These are phyloP conservation scores for Aspergillus campestris DNA, from an alignment of 495 filamentous ascomycete species.

Conservation along the genomic window DNA sequence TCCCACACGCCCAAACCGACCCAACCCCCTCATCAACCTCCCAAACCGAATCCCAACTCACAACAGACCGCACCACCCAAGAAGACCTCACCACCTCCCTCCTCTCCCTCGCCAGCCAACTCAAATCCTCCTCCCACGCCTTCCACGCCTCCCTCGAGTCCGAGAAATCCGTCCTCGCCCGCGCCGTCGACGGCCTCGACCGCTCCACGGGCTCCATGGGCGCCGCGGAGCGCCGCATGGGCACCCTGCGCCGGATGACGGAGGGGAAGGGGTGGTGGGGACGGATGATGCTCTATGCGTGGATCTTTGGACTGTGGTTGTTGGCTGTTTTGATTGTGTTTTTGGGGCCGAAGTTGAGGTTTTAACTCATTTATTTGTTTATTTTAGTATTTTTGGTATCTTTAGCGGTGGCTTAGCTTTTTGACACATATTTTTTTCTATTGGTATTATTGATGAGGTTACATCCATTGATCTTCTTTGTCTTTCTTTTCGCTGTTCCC, in stretches of 20 bases:
- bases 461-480: background rate
- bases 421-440: too few species aligned
- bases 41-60: constrained; percentile 43
- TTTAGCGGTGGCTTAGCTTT: background rate
- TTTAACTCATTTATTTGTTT: constrained; percentile 39
- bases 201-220: constrained; percentile 66
- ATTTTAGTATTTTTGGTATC: background rate
- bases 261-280: constrained; percentile 88
- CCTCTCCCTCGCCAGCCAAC: constrained; percentile 62
- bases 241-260: constrained; percentile 59
- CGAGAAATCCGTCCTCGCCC: constrained; percentile 61
- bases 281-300: constrained; percentile 71
- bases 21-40: constrained; percentile 12
- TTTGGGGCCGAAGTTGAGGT: constrained; percentile 76
- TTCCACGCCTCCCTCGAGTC: constrained; percentile 63
- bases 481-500: background rate
- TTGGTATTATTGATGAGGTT: background rate
- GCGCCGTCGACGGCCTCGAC: constrained; percentile 66
- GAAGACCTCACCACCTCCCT: constrained; percentile 77
- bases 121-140: constrained; percentile 64
- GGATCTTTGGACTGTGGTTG: constrained; percentile 73
- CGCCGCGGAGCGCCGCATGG: constrained; percentile 65
- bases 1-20: constrained; percentile 7
- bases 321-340: constrained; percentile 67
- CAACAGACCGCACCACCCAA: constrained; percentile 68